Evolutionary conservation across 176 grass and related monocot genomes (phyloP).

Genomic region (Oryza brachyantha): DNA sequence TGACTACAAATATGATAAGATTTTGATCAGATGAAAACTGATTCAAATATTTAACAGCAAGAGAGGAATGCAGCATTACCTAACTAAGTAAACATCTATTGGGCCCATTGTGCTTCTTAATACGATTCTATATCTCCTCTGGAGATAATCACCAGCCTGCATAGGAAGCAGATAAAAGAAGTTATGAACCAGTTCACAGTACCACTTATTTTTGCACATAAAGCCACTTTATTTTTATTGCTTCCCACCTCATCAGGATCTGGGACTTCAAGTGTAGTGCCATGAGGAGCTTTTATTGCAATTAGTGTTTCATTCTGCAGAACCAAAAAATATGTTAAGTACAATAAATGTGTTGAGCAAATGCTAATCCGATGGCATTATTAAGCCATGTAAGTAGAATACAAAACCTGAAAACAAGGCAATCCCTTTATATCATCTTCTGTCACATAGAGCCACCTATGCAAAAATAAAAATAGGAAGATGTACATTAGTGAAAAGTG

Average conservation of each 20-base stretch:
- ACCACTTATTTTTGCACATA: not conserved
- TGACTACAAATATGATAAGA: slow-evolving; percentile 53
- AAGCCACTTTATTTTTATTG: slow-evolving; percentile 9
- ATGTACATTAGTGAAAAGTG: slow-evolving; percentile 14
- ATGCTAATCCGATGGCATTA: not conserved
- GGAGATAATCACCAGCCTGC: slow-evolving; percentile 91
- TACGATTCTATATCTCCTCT: slow-evolving; percentile 98
- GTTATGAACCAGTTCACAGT: not conserved
- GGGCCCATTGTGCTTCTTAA: slow-evolving; percentile 96
- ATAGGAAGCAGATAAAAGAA: slow-evolving; percentile 22
- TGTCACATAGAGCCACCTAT: slow-evolving; percentile 96
- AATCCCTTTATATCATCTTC: slow-evolving; percentile 98
- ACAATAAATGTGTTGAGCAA: not conserved
- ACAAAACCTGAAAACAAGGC: slow-evolving; percentile 85
- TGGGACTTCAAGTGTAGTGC: slow-evolving; percentile 93
- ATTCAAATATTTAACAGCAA: slow-evolving; percentile 8
- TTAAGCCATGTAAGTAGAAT: slow-evolving; percentile 26
- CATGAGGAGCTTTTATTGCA: slow-evolving; percentile 98
- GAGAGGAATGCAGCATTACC: slow-evolving; percentile 51
- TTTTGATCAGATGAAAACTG: slow-evolving; percentile 28
- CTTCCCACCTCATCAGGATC: slow-evolving; percentile 91
- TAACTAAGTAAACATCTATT: slow-evolving; percentile 99
- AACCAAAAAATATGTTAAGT: slow-evolving; percentile 17
- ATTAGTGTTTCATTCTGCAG: slow-evolving; percentile 94
- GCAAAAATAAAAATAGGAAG: slow-evolving; percentile 23